Conservation (phyloP, 2,329 filamentous ascomycete genomes). For the Xylariales sp. region DNA sequence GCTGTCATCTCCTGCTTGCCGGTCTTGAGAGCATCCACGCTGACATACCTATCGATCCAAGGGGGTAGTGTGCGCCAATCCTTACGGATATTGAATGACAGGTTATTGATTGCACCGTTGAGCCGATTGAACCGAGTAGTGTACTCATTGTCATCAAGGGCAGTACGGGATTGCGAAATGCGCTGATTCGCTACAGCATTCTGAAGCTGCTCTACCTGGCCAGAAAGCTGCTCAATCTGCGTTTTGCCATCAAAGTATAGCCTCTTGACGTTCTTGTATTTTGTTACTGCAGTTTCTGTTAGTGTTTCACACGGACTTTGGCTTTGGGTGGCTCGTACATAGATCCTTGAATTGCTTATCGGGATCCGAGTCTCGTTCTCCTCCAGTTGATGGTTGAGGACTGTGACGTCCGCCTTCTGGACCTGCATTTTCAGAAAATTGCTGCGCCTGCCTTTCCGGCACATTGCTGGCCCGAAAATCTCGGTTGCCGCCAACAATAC, state of each 20-base stretch:
- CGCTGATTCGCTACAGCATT: constrained; percentile 97
- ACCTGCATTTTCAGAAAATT: constrained; percentile 33
- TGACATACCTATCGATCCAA: constrained; percentile 78
- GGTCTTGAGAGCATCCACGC: constrained; percentile 75
- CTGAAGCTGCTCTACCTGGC: constrained; percentile 88
- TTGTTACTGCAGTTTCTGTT: constrained; percentile 70
- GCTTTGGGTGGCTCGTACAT: constrained; percentile 34
- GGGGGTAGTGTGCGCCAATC: constrained; percentile 78
- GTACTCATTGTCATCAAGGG: constrained; percentile 94
- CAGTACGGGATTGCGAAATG: constrained; percentile 88
- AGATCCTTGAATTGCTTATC: constrained; percentile 56
- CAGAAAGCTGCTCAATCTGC: constrained; percentile 82
- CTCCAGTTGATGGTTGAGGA: constrained; percentile 45
- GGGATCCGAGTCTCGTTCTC: constrained; percentile 38
- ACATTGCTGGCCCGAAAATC: constrained; percentile 36
- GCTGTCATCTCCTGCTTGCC: constrained; percentile 98
- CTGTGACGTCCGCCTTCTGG: constrained; percentile 50
- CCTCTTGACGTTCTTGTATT: constrained; percentile 97
- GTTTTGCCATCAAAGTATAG: constrained; percentile 95
- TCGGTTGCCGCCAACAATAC: constrained; percentile 27
- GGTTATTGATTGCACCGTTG: constrained; percentile 89
- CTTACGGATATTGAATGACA: constrained; percentile 94
- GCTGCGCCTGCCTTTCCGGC: constrained; percentile 23
- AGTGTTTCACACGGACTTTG: too few species aligned
- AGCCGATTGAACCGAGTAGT: constrained; percentile 81